Evolutionary conservation across 306 rosid genomes (phyloP).

Genomic region (Prunus salicina): DNA sequence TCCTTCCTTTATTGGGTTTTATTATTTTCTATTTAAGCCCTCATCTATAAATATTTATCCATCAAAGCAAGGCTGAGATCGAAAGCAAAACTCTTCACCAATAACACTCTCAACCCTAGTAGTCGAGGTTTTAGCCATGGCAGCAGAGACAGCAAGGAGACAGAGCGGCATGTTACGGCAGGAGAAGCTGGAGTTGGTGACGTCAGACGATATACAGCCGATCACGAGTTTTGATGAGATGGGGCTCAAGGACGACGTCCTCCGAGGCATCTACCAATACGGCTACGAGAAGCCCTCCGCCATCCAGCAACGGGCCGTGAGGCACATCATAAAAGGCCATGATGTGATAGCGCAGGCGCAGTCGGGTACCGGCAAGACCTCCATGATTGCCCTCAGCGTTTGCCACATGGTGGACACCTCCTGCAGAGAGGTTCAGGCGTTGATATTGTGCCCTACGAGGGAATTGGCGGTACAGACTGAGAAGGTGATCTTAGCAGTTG

Average conservation of each 20-base stretch:
- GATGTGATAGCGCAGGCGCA: slow-evolving; percentile 99
- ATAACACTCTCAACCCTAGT: too few relatives aligned
- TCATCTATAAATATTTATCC: too few relatives aligned
- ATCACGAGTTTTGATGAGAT: slow-evolving; percentile 79
- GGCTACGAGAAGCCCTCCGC: slow-evolving; percentile 99
- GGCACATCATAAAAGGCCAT: slow-evolving; percentile 86
- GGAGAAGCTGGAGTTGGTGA: slow-evolving; percentile 72
- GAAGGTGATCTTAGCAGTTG: slow-evolving; percentile 87
- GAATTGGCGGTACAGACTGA: slow-evolving; percentile 94
- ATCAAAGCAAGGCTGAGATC: too few relatives aligned
- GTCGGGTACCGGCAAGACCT: slow-evolving; percentile 95
- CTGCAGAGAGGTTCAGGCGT: slow-evolving; percentile 77
- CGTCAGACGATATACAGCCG: slow-evolving; percentile 84
- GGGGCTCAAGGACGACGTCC: slow-evolving; percentile 87
- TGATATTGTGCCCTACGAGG: slow-evolving; percentile 93
- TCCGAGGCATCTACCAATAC: slow-evolving; percentile 82
- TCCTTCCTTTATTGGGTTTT: too few relatives aligned
- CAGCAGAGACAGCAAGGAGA: background rate
- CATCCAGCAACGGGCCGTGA: slow-evolving; percentile 90
- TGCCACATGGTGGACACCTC: slow-evolving; percentile 86
- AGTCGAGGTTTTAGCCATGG: too few relatives aligned
- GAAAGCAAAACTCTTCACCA: too few relatives aligned
- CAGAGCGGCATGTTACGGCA: slow-evolving; percentile 28
- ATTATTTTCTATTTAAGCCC: too few relatives aligned
- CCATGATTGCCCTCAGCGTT: slow-evolving; percentile 95